These are phyloP conservation scores for Chrysoporthe austroafricana DNA, from an alignment of 2,329 filamentous ascomycete species.

Conservation along the genomic window DNA sequence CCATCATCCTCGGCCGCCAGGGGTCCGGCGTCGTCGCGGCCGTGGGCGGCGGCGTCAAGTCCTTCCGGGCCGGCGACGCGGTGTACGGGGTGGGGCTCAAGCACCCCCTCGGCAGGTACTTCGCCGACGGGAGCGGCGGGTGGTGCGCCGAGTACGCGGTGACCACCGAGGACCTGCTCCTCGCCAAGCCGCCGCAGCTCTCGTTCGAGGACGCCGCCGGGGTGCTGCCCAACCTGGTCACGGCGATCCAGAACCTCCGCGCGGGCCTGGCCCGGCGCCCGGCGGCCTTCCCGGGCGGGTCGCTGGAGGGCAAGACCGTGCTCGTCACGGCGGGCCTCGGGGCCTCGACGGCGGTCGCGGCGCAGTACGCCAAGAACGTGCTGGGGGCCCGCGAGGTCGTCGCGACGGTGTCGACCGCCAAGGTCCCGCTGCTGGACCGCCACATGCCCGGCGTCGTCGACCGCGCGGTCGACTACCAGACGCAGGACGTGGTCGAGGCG, in stretches of 20 bases:
- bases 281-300: slow-evolving; percentile 31
- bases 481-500: slow-evolving; percentile 40
- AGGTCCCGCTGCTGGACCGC: slow-evolving; percentile 41
- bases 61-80: slow-evolving; percentile 39
- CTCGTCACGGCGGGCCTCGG: slow-evolving; percentile 56
- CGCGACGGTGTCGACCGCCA: slow-evolving; percentile 56
- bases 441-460: slow-evolving; percentile 27
- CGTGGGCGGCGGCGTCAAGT: slow-evolving; percentile 36
- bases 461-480: slow-evolving; percentile 45
- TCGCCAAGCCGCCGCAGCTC: slow-evolving; percentile 37
- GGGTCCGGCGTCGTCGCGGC: slow-evolving; percentile 39
- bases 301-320: slow-evolving; percentile 54
- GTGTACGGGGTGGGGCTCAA: slow-evolving; percentile 45
- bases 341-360: slow-evolving; percentile 49
- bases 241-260: slow-evolving; percentile 48
- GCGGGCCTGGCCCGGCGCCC: slow-evolving; percentile 41
- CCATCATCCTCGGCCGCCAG: slow-evolving; percentile 34
- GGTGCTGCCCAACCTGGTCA: slow-evolving; percentile 43
- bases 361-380: slow-evolving; percentile 55
- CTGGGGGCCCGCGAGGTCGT: slow-evolving; percentile 53
- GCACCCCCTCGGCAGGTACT: slow-evolving; percentile 41
- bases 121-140: slow-evolving; percentile 30
- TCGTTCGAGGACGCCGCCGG: slow-evolving; percentile 38
- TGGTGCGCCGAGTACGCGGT: slow-evolving; percentile 49
- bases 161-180: slow-evolving; percentile 39